Percentiles rank a stretch among this genome's conserved stretches.
These are phyloP conservation scores for Alternaria triticina DNA, from an alignment of 2,329 filamentous ascomycete species.

Conservation along the genomic window DNA sequence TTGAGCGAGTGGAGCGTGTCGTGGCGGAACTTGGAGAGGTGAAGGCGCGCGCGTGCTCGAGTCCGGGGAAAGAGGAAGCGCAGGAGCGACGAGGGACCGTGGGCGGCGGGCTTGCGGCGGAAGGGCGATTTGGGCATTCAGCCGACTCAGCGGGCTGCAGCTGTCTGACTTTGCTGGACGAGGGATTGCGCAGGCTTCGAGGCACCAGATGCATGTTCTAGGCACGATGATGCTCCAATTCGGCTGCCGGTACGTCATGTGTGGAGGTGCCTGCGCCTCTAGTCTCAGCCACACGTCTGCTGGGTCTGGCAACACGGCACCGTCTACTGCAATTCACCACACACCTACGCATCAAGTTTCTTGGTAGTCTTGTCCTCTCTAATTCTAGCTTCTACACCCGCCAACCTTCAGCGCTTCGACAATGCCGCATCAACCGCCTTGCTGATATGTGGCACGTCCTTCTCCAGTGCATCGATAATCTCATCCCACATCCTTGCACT, in stretches of 20 bases:
- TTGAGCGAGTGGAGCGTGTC: slow-evolving; percentile 75
- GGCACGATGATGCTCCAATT: slow-evolving; percentile 14
- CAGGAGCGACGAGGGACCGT: slow-evolving; percentile 55
- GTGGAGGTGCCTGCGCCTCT: slow-evolving; percentile 9
- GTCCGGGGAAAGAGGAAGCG: slow-evolving; percentile 72
- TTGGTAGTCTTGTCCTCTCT: neutral
- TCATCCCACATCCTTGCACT: slow-evolving; percentile 41
- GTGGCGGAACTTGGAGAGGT: slow-evolving; percentile 73
- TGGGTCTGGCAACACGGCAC: neutral
- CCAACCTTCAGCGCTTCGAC: neutral
- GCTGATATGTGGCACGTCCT: slow-evolving; percentile 32
- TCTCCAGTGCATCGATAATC: slow-evolving; percentile 39
- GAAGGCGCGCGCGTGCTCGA: slow-evolving; percentile 68
- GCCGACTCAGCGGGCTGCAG: slow-evolving; percentile 18
- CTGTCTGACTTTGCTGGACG: slow-evolving; percentile 9
- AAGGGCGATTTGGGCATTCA: slow-evolving; percentile 45
- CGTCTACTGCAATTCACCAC: neutral
- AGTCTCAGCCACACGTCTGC: slow-evolving; percentile 4
- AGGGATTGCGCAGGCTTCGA: slow-evolving; percentile 12
- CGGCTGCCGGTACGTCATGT: slow-evolving; percentile 21
- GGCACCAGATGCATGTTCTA: slow-evolving; percentile 5
- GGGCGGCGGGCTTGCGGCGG: slow-evolving; percentile 38
- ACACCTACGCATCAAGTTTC: neutral
- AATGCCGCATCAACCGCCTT: slow-evolving; percentile 15
- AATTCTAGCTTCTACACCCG: neutral